Percentiles rank a stretch among this genome's conserved stretches.
Evolutionary conservation across 495 filamentous ascomycete genomes (phyloP).

Genomic region (Annulohypoxylon nitens): DNA sequence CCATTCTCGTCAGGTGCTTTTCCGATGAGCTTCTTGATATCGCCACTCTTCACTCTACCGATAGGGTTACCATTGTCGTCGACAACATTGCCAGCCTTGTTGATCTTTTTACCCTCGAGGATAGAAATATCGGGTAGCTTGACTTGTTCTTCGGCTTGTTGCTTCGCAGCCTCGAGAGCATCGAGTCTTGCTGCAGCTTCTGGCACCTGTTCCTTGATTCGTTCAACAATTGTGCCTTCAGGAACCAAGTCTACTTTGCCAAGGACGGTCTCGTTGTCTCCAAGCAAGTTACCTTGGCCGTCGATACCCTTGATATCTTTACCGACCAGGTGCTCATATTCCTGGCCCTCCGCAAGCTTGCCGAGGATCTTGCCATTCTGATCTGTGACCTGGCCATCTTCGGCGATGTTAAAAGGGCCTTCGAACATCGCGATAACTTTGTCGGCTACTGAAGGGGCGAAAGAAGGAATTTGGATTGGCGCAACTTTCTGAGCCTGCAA

Average conservation of each 20-base stretch:
- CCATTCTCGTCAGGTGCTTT: conserved; percentile 77
- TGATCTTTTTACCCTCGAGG: conserved; percentile 75
- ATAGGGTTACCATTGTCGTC: conserved; percentile 76
- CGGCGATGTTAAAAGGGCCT: conserved; percentile 61
- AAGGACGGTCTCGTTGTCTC: conserved; percentile 76
- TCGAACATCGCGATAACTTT: conserved; percentile 46
- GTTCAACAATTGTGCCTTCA: conserved; percentile 49
- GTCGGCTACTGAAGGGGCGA: conserved; percentile 42
- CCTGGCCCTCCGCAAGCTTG: conserved; percentile 73
- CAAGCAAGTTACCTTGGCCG: conserved; percentile 77
- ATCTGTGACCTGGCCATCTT: conserved; percentile 75
- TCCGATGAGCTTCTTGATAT: conserved; percentile 74
- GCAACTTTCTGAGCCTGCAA: conserved; percentile 72
- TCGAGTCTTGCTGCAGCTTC: conserved; percentile 60
- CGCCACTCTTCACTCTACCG: conserved; percentile 76
- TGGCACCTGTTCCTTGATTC: conserved; percentile 61
- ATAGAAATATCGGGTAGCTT: conserved; percentile 68
- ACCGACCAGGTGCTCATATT: conserved; percentile 72
- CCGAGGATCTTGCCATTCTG: conserved; percentile 76
- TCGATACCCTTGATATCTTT: conserved; percentile 79
- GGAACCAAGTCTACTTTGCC: conserved; percentile 71
- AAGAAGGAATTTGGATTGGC: conserved; percentile 40
- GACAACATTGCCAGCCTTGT: conserved; percentile 84
- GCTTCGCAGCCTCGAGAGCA: conserved; percentile 68
- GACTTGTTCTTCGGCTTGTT: conserved; percentile 64